phyloP scores from a whole-genome alignment of 768 basidiomycete genomes.

The Suillus weaverae region DNA sequence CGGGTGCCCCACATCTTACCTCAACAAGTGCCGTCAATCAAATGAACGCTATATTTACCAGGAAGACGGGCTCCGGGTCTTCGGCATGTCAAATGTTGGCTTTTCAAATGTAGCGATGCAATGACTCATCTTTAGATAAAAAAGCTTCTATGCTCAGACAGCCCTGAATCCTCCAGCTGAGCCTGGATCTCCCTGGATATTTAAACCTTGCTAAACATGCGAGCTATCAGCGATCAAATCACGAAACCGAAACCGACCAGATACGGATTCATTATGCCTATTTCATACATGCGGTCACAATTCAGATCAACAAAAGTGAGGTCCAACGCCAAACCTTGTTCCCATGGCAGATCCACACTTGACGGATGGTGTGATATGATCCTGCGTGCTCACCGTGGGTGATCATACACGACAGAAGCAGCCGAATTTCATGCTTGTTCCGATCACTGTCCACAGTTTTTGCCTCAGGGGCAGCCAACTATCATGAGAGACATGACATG shows the following conservation, averaged over 20 bases:
- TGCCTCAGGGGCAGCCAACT: neutral
- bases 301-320: neutral
- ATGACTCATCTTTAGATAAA: slow-evolving; percentile 2
- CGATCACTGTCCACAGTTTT: neutral
- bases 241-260: neutral
- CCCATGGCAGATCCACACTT: slow-evolving; percentile 5
- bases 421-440: neutral
- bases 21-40: slow-evolving; percentile 1
- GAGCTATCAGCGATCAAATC: slow-evolving; percentile 6
- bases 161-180: neutral
- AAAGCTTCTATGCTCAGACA: neutral
- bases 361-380: neutral
- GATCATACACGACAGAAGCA: neutral
- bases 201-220: neutral
- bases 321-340: slow-evolving; percentile 3
- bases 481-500: neutral
- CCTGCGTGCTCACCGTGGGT: slow-evolving; percentile 3
- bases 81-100: slow-evolving; percentile 3
- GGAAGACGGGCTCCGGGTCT: neutral
- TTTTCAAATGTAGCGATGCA: neutral
- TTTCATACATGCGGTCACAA: neutral
- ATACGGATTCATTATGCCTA: neutral
- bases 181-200: neutral
- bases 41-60: slow-evolving; percentile 5
- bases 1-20: slow-evolving; percentile 5